These are phyloP conservation scores for Phycomyces blakesleeanus DNA, from an alignment of 192 early-diverging fungal genomes.

Conservation along the genomic window DNA sequence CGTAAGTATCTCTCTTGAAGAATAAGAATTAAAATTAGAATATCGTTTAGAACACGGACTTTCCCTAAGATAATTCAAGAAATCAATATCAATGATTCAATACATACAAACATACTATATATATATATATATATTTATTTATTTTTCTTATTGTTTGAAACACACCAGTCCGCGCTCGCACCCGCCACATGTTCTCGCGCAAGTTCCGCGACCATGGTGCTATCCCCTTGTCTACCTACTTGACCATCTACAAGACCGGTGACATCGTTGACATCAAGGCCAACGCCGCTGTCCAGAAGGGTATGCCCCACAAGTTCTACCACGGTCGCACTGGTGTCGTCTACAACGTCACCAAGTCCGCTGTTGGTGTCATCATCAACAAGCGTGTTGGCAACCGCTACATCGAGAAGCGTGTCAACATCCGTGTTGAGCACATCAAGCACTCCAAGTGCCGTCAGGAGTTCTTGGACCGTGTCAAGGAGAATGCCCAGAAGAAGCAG, in stretches of 20 bases:
- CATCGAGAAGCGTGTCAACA: slow-evolving; percentile 98
- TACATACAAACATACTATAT: too few species aligned
- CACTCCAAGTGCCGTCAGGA: slow-evolving; percentile 99
- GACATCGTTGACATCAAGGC: slow-evolving; percentile 99
- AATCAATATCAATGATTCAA: too few species aligned
- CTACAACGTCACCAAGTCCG: slow-evolving; percentile 99
- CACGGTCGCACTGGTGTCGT: slow-evolving; percentile 98
- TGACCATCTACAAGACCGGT: slow-evolving; percentile 98
- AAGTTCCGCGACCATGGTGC: slow-evolving; percentile 95
- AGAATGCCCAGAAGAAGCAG: slow-evolving; percentile 81
- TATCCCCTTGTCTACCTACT: slow-evolving; percentile 93
- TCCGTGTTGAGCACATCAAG: slow-evolving; percentile 98
- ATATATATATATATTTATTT: too few species aligned
- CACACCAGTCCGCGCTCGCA: slow-evolving; percentile 80
- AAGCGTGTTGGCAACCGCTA: slow-evolving; percentile 98
- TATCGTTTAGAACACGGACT: background rate
- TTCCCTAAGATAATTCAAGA: background rate
- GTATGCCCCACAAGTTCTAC: slow-evolving; percentile 99
- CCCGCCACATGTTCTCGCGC: slow-evolving; percentile 95
- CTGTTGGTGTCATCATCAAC: slow-evolving; percentile 97
- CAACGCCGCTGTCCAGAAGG: slow-evolving; percentile 98
- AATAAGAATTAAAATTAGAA: background rate
- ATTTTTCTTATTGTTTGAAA: background rate
- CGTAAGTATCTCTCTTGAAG: slow-evolving; percentile 18
- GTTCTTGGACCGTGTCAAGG: slow-evolving; percentile 96